Percentiles rank a stretch among this genome's conserved stretches.
phyloP scores from a whole-genome alignment of 2,329 filamentous ascomycete genomes.

The Cladosporium sp. region DNA sequence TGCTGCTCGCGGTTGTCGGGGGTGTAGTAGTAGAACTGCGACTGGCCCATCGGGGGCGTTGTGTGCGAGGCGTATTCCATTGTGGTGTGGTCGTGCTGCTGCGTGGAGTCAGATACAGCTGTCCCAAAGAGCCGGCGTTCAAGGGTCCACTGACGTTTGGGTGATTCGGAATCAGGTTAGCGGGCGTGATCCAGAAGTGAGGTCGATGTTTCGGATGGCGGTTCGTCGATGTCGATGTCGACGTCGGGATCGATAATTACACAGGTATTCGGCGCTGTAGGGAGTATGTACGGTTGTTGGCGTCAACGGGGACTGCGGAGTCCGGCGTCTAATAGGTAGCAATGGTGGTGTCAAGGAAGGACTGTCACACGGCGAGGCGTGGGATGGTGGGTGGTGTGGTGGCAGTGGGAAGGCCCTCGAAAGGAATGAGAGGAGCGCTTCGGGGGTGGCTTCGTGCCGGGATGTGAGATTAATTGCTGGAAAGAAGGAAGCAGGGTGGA shows the following conservation, averaged over 20 bases:
- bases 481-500: constrained; percentile 17
- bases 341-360: constrained; percentile 9
- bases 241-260: not conserved
- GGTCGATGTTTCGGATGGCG: constrained; percentile 3
- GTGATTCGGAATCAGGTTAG: constrained; percentile 5
- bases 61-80: constrained; percentile 38
- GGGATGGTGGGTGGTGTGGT: constrained; percentile 15
- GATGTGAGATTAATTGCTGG: constrained; percentile 15
- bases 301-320: constrained; percentile 4
- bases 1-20: constrained; percentile 46
- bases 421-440: constrained; percentile 15
- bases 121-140: not conserved
- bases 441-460: not conserved
- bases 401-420: constrained; percentile 13
- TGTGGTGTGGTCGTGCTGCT: constrained; percentile 9
- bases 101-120: not conserved
- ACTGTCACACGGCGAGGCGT: constrained; percentile 4
- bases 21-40: constrained; percentile 82
- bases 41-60: constrained; percentile 56
- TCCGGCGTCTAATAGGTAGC: constrained; percentile 7
- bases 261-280: not conserved
- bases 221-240: not conserved
- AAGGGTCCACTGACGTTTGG: constrained; percentile 11
- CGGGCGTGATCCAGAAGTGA: not conserved
- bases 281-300: constrained; percentile 5